A percentile compares a stretch with the other conserved stretches of the same genome.
These are phyloP conservation scores for Polyporus tsugae DNA, from an alignment of 1,284 basidiomycete genomes.

Conservation along the genomic window DNA sequence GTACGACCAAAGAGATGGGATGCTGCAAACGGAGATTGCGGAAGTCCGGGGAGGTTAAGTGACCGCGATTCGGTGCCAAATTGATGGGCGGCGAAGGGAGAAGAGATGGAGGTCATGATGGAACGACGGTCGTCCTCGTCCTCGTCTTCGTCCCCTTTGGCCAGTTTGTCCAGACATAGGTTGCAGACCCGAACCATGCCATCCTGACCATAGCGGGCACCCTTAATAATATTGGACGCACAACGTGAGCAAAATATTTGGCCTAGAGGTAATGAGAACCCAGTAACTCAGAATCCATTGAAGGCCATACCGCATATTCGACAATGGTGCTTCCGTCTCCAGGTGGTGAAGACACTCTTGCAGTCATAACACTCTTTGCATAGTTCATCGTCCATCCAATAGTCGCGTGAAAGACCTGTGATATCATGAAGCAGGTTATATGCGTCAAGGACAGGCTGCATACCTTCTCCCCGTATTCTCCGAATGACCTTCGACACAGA, in stretches of 20 bases:
- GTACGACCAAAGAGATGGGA: constrained; percentile 83
- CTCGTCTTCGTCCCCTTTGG: constrained; percentile 74
- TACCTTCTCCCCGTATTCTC: constrained; percentile 86
- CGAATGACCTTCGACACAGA: constrained; percentile 92
- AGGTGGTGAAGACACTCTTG: constrained; percentile 90
- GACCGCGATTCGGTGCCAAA: constrained; percentile 60
- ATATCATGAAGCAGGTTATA: constrained; percentile 16
- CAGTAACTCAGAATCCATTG: constrained; percentile 18
- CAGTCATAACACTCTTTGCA: constrained; percentile 97
- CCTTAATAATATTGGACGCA: constrained; percentile 97
- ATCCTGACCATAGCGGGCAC: constrained; percentile 91
- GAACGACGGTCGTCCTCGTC: constrained; percentile 87
- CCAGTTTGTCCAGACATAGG: constrained; percentile 90
- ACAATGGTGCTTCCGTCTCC: constrained; percentile 95
- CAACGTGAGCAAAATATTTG: constrained; percentile 94
- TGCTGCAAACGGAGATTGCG: constrained; percentile 89
- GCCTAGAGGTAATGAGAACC: constrained; percentile 51
- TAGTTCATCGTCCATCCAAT: constrained; percentile 98
- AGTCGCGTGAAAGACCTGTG: constrained; percentile 83
- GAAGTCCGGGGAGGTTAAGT: constrained; percentile 57
- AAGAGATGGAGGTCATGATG: constrained; percentile 70
- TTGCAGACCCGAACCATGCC: constrained; percentile 96
- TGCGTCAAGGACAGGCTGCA: constrained; percentile 4
- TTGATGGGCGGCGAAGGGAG: constrained; percentile 68
- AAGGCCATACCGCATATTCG: constrained; percentile 81